Evolutionary conservation across 2,329 filamentous ascomycete species (phyloP), one percentile per base, ranked within the genome.

Genomic region (Bipolaris victoriae): DNA sequence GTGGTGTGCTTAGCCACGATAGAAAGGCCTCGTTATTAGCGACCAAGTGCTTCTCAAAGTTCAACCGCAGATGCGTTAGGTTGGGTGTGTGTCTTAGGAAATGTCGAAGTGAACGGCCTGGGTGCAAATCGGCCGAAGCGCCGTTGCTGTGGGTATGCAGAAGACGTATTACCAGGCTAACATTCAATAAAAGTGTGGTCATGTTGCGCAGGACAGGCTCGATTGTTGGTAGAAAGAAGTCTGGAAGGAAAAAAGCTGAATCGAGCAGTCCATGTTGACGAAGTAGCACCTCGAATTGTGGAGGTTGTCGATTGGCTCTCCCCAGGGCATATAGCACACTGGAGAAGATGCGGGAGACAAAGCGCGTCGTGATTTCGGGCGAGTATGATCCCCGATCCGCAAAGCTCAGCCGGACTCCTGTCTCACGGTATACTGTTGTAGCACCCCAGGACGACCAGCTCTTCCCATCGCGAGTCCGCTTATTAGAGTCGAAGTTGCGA

Each of bases 391-490:
- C 52, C 5, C 54, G 58, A 9, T 56, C 52, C 1, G 55, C 55
- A 26, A 58, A 63, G 9, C 26, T 35, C 26, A 72, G 57, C n/a
- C 44, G 35, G 16, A 69, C 29, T 5, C 78, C 74, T 0, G 78
- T 80, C 48, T 80, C 70, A 15, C 57, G 50, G 10, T 61, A 35
- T 9, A 79, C 74, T 0, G 80, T 82, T 0, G 67, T 68, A 16
- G 76, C 72, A 2, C 86, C 85, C 62, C 86, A 88, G 68, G 85
- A 86, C 7, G 70, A 75, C 86, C 87, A 89, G 1, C 64, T 52
- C 13, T 65, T 57, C 6, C 71, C 74, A 33, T 89, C 86, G 3
- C 86, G 82, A 11, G 66, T 67, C 4, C 86, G 82, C 9, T 71
- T 79, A 0, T 4, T 20, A 0, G 83, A 83, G 65, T 82, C 77